phyloP scores from a whole-genome alignment of 169 alveolate genomes.

The Plasmodium knowlesi region DNA sequence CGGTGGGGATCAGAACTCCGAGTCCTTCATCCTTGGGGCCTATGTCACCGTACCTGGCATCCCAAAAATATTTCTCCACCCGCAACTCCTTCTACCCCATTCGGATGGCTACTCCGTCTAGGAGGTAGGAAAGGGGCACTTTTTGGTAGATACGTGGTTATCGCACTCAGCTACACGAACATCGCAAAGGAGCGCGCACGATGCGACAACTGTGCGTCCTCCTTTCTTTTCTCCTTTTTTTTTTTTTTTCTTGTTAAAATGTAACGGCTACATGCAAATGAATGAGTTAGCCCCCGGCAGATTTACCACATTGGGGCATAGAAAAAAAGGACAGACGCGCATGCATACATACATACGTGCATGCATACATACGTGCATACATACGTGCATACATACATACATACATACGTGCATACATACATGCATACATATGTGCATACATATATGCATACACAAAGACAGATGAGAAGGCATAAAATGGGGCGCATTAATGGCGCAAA shows the following conservation, averaged over 20 bases:
- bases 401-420: no score
- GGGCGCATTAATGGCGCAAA: neutral
- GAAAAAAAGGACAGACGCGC: neutral
- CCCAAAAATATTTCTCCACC: conserved; percentile 44
- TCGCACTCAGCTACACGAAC: neutral
- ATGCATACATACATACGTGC: neutral
- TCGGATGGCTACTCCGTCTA: conserved; percentile 43
- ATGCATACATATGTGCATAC: no score
- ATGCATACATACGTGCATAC: neutral
- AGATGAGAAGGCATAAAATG: neutral
- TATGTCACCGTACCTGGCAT: conserved; percentile 20
- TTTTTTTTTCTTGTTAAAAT: neutral
- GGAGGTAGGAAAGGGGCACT: neutral
- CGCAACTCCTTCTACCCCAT: conserved; percentile 19
- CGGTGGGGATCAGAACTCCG: neutral
- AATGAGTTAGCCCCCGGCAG: neutral
- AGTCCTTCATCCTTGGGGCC: conserved; percentile 61
- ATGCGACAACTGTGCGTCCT: neutral
- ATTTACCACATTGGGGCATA: neutral
- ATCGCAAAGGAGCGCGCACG: neutral
- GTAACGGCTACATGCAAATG: neutral
- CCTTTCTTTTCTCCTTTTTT: neutral
- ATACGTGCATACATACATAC: neutral
- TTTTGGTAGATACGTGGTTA: neutral
- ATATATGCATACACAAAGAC: neutral